Conservation (phyloP, 2,329 filamentous ascomycete species). For the Fusarium setosum region DNA sequence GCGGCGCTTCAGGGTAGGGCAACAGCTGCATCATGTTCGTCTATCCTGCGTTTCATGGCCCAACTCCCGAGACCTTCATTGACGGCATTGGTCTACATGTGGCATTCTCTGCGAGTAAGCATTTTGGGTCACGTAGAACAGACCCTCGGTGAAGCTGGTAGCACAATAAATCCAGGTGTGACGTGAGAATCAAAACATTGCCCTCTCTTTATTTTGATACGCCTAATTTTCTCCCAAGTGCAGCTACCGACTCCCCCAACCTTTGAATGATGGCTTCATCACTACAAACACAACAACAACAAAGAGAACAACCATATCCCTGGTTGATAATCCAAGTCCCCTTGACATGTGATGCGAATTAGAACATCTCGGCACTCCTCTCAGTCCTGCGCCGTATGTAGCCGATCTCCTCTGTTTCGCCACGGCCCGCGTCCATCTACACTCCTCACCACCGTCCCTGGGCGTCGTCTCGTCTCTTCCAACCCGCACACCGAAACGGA, state of each 20-base stretch:
- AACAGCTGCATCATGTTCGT: conserved; percentile 3
- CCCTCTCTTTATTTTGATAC: conserved; percentile 28
- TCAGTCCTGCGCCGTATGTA: conserved; percentile 36
- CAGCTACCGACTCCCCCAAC: conserved; percentile 12
- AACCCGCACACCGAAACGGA: conserved; percentile 18
- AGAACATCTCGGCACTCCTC: conserved; percentile 20
- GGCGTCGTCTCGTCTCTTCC: conserved; percentile 31
- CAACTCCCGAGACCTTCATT: conserved; percentile 4
- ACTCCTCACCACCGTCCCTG: conserved; percentile 25
- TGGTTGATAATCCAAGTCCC: conserved; percentile 17
- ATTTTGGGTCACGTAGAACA: conserved; percentile 23
- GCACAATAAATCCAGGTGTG: conserved; percentile 10
- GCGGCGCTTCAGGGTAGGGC: background rate
- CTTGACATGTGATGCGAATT: conserved; percentile 34
- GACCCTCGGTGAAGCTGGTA: conserved; percentile 1
- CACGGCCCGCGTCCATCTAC: conserved; percentile 15
- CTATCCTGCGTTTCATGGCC: conserved; percentile 8
- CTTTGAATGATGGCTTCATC: conserved; percentile 16
- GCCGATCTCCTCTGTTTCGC: conserved; percentile 33
- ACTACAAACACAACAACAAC: conserved; percentile 18
- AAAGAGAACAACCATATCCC: conserved; percentile 19
- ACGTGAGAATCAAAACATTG: conserved; percentile 15
- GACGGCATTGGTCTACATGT: background rate
- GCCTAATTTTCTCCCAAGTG: conserved; percentile 20
- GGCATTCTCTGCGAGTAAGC: conserved; percentile 11